Evolutionary conservation across 148 eudicot genomes (phyloP).

Genomic region (Diospyros lotus): DNA sequence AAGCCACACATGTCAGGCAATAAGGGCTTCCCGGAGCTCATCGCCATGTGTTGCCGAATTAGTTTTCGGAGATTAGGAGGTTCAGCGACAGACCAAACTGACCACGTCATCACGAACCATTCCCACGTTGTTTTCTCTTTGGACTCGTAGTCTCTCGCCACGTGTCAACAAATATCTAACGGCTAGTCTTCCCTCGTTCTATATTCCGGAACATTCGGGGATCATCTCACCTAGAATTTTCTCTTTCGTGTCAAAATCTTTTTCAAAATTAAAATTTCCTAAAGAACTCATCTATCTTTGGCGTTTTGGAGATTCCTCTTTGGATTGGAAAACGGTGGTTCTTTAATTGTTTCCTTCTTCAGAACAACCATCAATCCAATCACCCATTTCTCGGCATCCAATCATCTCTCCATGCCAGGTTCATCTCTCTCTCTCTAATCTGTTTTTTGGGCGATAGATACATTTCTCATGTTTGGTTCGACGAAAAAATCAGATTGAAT

Average conservation of each 20-base stretch:
- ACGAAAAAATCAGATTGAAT: too few species aligned
- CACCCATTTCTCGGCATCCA: conserved; percentile 14
- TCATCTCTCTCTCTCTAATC: not conserved
- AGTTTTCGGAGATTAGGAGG: too few species aligned
- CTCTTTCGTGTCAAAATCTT: not conserved
- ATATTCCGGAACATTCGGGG: conserved; percentile 8
- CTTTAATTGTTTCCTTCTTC: conserved; percentile 10
- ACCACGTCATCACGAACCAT: too few species aligned
- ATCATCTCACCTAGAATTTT: conserved; percentile 1
- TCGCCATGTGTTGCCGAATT: too few species aligned
- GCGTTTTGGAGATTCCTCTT: not conserved
- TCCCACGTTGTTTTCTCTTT: not conserved
- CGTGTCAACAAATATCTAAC: conserved; percentile 35
- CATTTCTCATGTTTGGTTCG: not conserved
- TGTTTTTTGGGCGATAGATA: too few species aligned
- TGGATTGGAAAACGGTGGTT: not conserved
- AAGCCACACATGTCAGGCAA: too few species aligned
- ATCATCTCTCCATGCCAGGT: conserved; percentile 8
- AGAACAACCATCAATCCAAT: conserved; percentile 19
- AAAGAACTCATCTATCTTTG: not conserved
- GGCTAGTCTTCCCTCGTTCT: conserved; percentile 46
- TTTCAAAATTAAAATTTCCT: not conserved
- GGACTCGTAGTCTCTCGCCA: conserved; percentile 17
- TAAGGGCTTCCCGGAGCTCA: too few species aligned
- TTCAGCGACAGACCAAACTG: conserved; percentile 32